phyloP scores from a whole-genome alignment of 768 basidiomycete species.

The Lanmaoa rubissima region DNA sequence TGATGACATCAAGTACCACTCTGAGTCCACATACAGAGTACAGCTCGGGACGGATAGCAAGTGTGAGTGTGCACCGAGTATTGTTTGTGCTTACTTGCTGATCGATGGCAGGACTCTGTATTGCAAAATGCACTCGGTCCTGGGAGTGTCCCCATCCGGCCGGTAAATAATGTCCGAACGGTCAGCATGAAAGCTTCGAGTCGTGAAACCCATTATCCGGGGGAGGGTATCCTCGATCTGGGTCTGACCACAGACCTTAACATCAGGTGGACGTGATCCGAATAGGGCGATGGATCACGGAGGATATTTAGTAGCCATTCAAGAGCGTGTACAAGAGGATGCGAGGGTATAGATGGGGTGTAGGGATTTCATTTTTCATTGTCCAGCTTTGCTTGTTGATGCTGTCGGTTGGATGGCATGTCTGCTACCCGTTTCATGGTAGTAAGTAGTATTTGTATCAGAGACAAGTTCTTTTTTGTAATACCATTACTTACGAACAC shows the following conservation, averaged over 20 bases:
- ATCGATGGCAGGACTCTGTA: neutral
- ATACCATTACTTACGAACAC: neutral
- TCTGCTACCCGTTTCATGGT: neutral
- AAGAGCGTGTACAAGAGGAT: neutral
- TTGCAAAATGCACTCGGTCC: neutral
- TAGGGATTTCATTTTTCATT: neutral
- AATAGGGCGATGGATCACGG: neutral
- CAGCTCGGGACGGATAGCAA: conserved; percentile 7
- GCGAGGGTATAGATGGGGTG: neutral
- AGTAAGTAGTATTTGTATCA: neutral
- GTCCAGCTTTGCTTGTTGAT: neutral
- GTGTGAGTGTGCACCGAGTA: neutral
- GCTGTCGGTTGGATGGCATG: neutral
- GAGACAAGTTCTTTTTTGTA: neutral
- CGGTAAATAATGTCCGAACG: neutral
- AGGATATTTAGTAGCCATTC: neutral
- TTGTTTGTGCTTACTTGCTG: neutral
- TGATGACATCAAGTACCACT: conserved; percentile 5
- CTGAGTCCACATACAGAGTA: conserved; percentile 2
- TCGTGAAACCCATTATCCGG: conserved; percentile 5
- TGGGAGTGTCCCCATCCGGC: neutral
- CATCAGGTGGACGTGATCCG: neutral
- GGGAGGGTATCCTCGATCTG: conserved; percentile 19
- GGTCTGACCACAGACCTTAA: neutral
- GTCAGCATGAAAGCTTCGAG: conserved; percentile 9